Evolutionary conservation across 768 basidiomycete species (phyloP).

Genomic region (Russula emetica): DNA sequence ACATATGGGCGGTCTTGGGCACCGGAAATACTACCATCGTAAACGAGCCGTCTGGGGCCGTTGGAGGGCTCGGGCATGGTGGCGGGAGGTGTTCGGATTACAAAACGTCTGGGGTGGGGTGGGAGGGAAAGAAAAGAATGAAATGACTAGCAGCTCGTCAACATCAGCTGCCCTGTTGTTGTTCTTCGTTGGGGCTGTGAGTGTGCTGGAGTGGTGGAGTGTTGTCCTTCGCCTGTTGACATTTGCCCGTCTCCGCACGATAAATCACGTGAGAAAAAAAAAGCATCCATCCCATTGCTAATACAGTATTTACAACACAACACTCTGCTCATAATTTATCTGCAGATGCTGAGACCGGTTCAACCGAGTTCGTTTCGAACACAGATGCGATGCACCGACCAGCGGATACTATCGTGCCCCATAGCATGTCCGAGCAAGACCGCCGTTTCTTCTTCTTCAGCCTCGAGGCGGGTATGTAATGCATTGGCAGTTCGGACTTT

Average conservation of each 20-base stretch:
- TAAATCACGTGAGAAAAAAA: constrained; percentile 16
- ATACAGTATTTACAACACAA: constrained; percentile 14
- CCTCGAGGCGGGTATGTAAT: constrained; percentile 16
- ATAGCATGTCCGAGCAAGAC: constrained; percentile 22
- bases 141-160: constrained; percentile 10
- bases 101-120: background rate
- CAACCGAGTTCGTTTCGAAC: constrained; percentile 15
- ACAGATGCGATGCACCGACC: constrained; percentile 20
- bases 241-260: background rate
- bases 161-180: constrained; percentile 5
- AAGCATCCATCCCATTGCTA: background rate
- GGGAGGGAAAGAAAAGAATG: background rate
- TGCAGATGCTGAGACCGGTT: background rate
- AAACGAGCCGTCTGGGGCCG: constrained; percentile 48
- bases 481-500: constrained; percentile 22
- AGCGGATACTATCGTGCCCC: constrained; percentile 14
- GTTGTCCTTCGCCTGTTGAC: background rate
- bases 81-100: constrained; percentile 17
- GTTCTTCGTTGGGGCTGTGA: background rate
- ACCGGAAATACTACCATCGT: constrained; percentile 49
- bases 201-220: background rate
- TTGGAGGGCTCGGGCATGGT: constrained; percentile 24
- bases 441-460: constrained; percentile 23
- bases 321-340: constrained; percentile 1
- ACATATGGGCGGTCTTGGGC: constrained; percentile 53